Evolutionary conservation across 371 early-diverging fungal species (phyloP), one percentile per base, ranked within the genome.

Genomic region (Mucor irregularis): DNA sequence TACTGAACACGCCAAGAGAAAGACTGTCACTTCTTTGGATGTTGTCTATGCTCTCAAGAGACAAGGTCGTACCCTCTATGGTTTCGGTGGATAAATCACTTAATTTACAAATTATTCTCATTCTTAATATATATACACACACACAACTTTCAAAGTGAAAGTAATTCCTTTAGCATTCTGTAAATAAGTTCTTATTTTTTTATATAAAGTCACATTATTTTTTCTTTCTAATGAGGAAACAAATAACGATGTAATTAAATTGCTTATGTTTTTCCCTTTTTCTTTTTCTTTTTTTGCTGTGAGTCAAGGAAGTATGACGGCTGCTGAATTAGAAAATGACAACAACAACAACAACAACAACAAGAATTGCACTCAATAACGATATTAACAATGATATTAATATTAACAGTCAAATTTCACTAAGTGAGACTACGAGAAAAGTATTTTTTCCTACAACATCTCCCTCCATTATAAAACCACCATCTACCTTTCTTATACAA

Each of bases 1-100:
- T 87, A 98, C 96, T 68, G 97, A 98, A 78, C 99, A 99, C 88
- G 99, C 98, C 80, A 99, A 99, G 90, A 92, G 99, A 85, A 99
- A 99, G 96, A 99, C 99, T 63, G 99, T 99, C 68, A 82, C 82
- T 50, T 78, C 71, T 73, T 74, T 53, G 71, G 78, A 64, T 71
- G 97, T 98, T 48, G 93, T 99, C 63, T 99, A 98, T 71, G 96
- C 98, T 46, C 88, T 99, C 71, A 99, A 98, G 89, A 89, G 98
- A 69, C 95, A 97, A 83, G 99, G 99, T 64, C 90, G 97, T 60
- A 98, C 97, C 62, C 90, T 97, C 56, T 96, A 78, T 52, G 78
- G 78, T 65, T 78, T 78, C 44, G 61, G 61, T 49, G 61, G 61
- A 42, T 60, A 60, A 60, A 53, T 42, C 17, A 31, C 8, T 14